phyloP scores from a whole-genome alignment of 306 rosid species.

The Prunus mume region DNA sequence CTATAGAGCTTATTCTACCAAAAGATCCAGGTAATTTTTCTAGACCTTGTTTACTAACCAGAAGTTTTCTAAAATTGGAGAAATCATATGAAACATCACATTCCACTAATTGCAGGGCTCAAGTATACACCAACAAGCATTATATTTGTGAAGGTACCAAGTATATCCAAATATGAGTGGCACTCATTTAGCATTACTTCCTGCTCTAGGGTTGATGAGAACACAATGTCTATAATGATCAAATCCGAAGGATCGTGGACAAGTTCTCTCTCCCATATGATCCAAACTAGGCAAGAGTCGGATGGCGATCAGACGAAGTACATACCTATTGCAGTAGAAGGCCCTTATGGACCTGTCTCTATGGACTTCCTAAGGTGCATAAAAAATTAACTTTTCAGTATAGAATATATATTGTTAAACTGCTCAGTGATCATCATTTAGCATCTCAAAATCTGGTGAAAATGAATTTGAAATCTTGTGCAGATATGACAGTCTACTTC shows the following conservation, averaged over 20 bases:
- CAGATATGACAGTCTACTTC: slow-evolving; percentile 74
- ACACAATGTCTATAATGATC: slow-evolving; percentile 53
- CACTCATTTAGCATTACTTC: slow-evolving; percentile 89
- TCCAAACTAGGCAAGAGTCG: slow-evolving; percentile 45
- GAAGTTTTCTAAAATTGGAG: not conserved
- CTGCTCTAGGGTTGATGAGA: slow-evolving; percentile 56
- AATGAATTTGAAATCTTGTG: slow-evolving; percentile 18
- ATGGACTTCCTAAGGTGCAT: slow-evolving; percentile 59
- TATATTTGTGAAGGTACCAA: slow-evolving; percentile 73
- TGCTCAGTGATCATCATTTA: not conserved
- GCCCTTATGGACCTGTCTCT: slow-evolving; percentile 88
- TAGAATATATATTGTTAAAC: not conserved
- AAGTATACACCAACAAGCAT: slow-evolving; percentile 80
- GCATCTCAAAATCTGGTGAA: not conserved
- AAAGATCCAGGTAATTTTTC: slow-evolving; percentile 59
- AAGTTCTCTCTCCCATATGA: slow-evolving; percentile 55
- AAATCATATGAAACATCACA: not conserved
- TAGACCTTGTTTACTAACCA: not conserved
- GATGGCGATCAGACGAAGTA: slow-evolving; percentile 40
- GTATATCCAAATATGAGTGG: slow-evolving; percentile 80
- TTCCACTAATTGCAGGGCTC: slow-evolving; percentile 51
- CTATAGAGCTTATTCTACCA: slow-evolving; percentile 69
- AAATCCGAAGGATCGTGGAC: slow-evolving; percentile 89
- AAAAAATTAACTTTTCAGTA: not conserved
- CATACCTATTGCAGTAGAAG: slow-evolving; percentile 75